Evolutionary conservation across 257 asterid genomes (phyloP).

Genomic region (Solanum virginianum): DNA sequence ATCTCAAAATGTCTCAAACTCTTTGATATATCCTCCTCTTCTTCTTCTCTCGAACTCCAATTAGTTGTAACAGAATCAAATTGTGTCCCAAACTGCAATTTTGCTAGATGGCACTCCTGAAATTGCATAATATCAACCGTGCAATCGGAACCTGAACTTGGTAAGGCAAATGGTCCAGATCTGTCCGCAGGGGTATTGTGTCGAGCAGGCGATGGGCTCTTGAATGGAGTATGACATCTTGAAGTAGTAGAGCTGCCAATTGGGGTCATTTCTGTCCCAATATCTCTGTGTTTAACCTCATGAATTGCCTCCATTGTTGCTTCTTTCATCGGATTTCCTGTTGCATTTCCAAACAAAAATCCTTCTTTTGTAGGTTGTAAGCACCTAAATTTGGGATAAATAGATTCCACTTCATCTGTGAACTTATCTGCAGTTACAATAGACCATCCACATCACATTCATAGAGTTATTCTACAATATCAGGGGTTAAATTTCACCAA

Average conservation of each 20-base stretch:
- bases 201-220: conserved; percentile 65
- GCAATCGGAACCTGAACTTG: conserved; percentile 14
- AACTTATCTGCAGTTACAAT: conserved; percentile 63
- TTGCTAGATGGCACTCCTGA: conserved; percentile 77
- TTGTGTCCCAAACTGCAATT: conserved; percentile 42
- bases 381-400: conserved; percentile 33
- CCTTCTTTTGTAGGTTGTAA: conserved; percentile 65
- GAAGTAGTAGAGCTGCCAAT: conserved; percentile 87
- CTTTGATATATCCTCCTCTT: conserved; percentile 94
- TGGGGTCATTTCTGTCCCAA: conserved; percentile 98
- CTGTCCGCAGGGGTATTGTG: conserved; percentile 79
- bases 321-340: conserved; percentile 15
- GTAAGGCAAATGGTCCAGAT: conserved; percentile 60
- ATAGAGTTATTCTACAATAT: neutral
- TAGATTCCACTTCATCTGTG: conserved; percentile 32
- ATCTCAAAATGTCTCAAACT: conserved; percentile 94
- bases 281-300: conserved; percentile 58
- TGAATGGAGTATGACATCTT: conserved; percentile 88
- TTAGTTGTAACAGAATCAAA: conserved; percentile 44
- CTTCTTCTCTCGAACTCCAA: conserved; percentile 96
- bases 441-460: neutral
- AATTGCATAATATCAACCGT: conserved; percentile 47
- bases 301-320: conserved; percentile 17
- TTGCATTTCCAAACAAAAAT: conserved; percentile 37
- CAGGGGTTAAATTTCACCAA: neutral